A percentile compares a stretch with the other conserved stretches of the same genome.
These are phyloP conservation scores for Cucumis sativus DNA, from an alignment of 306 rosid genomes.

Conservation along the genomic window Cucumber_9930_V3 NC_026657.2:11757501-11758000, in stretches of 20 bases:
- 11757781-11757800: conserved; percentile 33
- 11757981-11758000: no score
- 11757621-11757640: conserved; percentile 26
- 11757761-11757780: conserved; percentile 26
- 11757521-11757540: conserved; percentile 18
- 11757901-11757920: no score
- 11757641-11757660: conserved; percentile 30
- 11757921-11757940: no score
- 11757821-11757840: conserved; percentile 29
- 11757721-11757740: not conserved
- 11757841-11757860: conserved; percentile 33
- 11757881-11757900: conserved; percentile 1
- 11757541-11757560: conserved; percentile 26
- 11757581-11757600: conserved; percentile 23
- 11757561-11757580: conserved; percentile 23
- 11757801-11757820: conserved; percentile 34
- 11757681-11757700: not conserved
- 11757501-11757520: conserved; percentile 16
- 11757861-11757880: conserved; percentile 29
- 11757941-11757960: no score
- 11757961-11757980: no score
- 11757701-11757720: not conserved
- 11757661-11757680: conserved; percentile 6
- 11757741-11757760: conserved; percentile 10
- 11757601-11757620: conserved; percentile 32